phyloP scores from a whole-genome alignment of 257 asterid genomes.

The Solanum dulcamara region DNA sequence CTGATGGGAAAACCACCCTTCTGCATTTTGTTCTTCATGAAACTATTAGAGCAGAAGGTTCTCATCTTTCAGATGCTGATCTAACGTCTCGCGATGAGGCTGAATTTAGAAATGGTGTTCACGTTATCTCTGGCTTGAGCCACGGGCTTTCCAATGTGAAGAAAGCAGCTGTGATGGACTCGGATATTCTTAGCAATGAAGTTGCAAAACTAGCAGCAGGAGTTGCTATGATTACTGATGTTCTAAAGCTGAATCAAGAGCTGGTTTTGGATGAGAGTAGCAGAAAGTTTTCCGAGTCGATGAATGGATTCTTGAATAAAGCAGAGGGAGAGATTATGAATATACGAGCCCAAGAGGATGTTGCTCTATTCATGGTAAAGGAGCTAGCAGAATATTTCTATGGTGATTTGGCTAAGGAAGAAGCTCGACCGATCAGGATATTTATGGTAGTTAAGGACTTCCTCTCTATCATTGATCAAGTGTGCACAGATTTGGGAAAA shows the following conservation, averaged over 20 bases:
- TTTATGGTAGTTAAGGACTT: constrained; percentile 70
- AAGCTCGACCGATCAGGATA: constrained; percentile 51
- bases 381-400: constrained; percentile 66
- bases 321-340: constrained; percentile 38
- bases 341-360: constrained; percentile 48
- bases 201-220: constrained; percentile 41
- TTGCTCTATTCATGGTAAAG: constrained; percentile 64
- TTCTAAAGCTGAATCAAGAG: constrained; percentile 35
- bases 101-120: constrained; percentile 58
- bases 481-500: constrained; percentile 58
- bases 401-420: constrained; percentile 65
- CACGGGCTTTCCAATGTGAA: constrained; percentile 74
- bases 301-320: constrained; percentile 46
- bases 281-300: constrained; percentile 22
- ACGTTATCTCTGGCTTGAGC: constrained; percentile 48
- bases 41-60: constrained; percentile 65
- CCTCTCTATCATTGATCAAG: constrained; percentile 52
- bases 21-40: constrained; percentile 77
- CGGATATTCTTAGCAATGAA: constrained; percentile 40
- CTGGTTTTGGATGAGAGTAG: constrained; percentile 12
- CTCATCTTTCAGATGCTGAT: constrained; percentile 30
- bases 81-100: constrained; percentile 27
- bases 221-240: constrained; percentile 29
- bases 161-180: constrained; percentile 71
- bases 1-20: constrained; percentile 72